A percentile compares a stretch with the other conserved stretches of the same genome.
Evolutionary conservation across 345 rosid genomes (phyloP).

Genomic region (Euphorbia lathyris): DNA sequence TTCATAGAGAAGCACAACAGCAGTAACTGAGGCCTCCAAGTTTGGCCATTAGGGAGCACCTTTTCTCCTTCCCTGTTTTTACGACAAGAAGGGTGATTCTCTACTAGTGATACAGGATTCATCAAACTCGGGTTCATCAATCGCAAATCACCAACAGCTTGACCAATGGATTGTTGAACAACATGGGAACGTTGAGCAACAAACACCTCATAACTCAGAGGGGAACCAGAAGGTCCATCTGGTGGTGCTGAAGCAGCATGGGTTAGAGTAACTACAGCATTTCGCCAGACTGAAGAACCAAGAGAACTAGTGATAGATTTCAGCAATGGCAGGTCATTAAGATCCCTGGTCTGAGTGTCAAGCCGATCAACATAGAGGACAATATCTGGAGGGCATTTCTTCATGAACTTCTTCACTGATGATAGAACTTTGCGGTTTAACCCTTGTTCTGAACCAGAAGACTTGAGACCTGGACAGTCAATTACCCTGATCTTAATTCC

Average conservation of each 20-base stretch:
- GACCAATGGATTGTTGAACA: conserved; percentile 91
- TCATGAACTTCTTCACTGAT: conserved; percentile 59
- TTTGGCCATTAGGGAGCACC: conserved; percentile 88
- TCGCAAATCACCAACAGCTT: conserved; percentile 87
- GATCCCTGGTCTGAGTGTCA: conserved; percentile 79
- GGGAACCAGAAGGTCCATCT: conserved; percentile 87
- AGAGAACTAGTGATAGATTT: conserved; percentile 61
- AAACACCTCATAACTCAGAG: conserved; percentile 84
- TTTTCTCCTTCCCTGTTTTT: conserved; percentile 85
- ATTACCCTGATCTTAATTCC: conserved; percentile 67
- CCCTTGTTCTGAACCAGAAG: conserved; percentile 79
- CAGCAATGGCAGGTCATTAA: conserved; percentile 76
- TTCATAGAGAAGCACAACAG: conserved; percentile 78
- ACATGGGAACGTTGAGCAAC: conserved; percentile 89
- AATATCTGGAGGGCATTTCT: conserved; percentile 75
- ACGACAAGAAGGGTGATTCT: conserved; percentile 82
- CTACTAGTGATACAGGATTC: conserved; percentile 90
- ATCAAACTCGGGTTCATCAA: conserved; percentile 85
- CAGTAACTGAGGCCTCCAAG: conserved; percentile 83
- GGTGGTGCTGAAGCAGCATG: conserved; percentile 98
- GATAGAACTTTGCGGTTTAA: conserved; percentile 57
- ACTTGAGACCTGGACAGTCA: conserved; percentile 80
- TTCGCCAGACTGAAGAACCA: conserved; percentile 84
- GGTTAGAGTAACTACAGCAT: conserved; percentile 80
- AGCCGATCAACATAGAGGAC: conserved; percentile 87